phyloP scores from a whole-genome alignment of 306 rosid species.

The Fagus sylvatica region DNA sequence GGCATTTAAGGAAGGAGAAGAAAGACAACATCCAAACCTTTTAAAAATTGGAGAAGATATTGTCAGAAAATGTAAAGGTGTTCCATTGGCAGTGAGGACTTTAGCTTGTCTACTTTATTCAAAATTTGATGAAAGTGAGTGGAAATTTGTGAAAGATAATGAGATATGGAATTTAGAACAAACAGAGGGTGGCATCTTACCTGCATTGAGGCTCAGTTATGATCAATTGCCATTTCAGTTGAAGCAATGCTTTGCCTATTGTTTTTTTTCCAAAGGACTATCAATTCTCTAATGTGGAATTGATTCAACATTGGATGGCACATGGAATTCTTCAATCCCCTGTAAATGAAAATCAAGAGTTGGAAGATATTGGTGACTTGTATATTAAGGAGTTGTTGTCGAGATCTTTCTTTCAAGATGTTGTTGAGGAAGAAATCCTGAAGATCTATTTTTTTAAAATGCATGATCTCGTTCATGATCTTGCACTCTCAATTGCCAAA shows the following conservation, averaged over 20 bases:
- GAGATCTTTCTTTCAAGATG: conserved; percentile 32
- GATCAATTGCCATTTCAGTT: conserved; percentile 35
- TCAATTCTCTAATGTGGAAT: rapidly evolving
- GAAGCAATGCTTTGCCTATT: conserved; percentile 35
- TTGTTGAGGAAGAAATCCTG: not conserved
- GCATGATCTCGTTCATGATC: conserved; percentile 34
- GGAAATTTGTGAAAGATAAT: conserved; percentile 14
- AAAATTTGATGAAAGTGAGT: not conserved
- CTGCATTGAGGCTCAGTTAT: conserved; percentile 34
- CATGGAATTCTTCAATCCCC: conserved; percentile 30
- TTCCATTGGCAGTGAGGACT: conserved; percentile 40
- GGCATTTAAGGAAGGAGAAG: conserved; percentile 36
- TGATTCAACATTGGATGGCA: conserved; percentile 31
- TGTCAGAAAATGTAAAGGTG: conserved; percentile 32
- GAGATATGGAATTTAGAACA: conserved; percentile 38
- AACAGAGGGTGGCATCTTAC: conserved; percentile 14
- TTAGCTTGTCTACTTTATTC: conserved; percentile 18
- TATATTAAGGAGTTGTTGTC: conserved; percentile 22
- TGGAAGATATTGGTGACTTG: conserved; percentile 19
- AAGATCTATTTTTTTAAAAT: not conserved
- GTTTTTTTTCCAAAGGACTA: conserved; percentile 18
- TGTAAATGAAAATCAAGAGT: not conserved
- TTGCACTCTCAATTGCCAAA: conserved; percentile 20
- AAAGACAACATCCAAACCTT: conserved; percentile 6
- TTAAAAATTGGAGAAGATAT: conserved; percentile 19